Conservation (phyloP, 108 stramenopile genomes). For the Pelagomonas calceolata region DNA sequence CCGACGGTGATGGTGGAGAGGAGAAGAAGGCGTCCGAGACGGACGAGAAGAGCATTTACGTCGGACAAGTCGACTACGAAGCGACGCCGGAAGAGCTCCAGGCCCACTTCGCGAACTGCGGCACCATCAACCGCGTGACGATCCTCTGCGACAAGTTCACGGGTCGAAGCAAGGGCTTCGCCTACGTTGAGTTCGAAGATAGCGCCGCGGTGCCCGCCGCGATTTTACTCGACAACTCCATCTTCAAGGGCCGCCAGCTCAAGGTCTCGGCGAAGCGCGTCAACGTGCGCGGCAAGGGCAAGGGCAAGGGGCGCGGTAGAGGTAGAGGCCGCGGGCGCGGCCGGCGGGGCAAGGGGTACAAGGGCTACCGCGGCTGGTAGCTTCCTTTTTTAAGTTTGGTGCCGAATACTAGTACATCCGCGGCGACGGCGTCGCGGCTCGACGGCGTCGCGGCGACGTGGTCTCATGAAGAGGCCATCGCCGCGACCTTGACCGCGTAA, state of each 20-base stretch:
- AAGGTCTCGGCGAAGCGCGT: constrained; percentile 78
- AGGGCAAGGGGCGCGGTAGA: constrained; percentile 14
- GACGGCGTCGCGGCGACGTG: no score
- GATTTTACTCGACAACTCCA: constrained; percentile 77
- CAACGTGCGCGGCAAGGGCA: constrained; percentile 38
- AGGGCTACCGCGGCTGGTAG: background rate
- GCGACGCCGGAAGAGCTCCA: constrained; percentile 86
- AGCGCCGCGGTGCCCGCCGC: constrained; percentile 83
- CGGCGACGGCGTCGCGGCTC: no score
- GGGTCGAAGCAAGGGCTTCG: constrained; percentile 73
- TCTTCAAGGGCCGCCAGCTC: constrained; percentile 78
- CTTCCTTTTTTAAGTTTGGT: no score
- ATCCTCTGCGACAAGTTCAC: constrained; percentile 93
- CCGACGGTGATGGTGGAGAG: constrained; percentile 6
- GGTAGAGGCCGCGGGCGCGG: constrained; percentile 16
- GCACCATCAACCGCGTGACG: constrained; percentile 90
- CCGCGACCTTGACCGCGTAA: no score
- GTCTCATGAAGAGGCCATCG: no score
- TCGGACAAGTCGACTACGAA: constrained; percentile 93
- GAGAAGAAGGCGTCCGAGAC: constrained; percentile 21
- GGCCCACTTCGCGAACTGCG: constrained; percentile 85
- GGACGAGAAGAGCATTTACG: constrained; percentile 63
- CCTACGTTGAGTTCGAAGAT: constrained; percentile 48
- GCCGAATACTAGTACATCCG: no score
- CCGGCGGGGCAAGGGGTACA: background rate